Base-by-base conservation (phyloP, 2,329 filamentous ascomycete genomes). In the Cladosporium colombiae region DNA sequence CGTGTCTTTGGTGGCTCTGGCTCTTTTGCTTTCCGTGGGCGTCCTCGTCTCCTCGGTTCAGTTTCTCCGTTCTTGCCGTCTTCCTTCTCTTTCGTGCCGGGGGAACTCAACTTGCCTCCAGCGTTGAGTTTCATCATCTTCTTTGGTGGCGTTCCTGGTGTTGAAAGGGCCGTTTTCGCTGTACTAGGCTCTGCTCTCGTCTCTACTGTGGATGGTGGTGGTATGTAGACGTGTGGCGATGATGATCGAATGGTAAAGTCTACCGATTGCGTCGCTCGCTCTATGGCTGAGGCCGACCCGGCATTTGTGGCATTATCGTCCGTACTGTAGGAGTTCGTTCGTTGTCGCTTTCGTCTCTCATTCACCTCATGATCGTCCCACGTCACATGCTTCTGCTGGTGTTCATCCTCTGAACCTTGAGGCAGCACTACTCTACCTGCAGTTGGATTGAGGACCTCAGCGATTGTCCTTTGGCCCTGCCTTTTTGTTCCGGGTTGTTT, bases 91-190 rank as follows among this genome's bases (percentile, higher is more conserved):
- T 68, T 52, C 63, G 53, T 40, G 33, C 75, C 76, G 3, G 81
- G 81, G 3, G 78, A 80, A 62, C 80, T 75, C n/a, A 83, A 78
- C 64, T 76, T 82, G n/a, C 82, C 81, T 31, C 75, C 78, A 27
- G 78, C 79, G 59, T 76, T 81, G 44, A 83, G 68, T 64, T 77
- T 77, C 59, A 82, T 65, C 55, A 77, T 70, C 65, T 76, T 78
- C 67, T 73, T 77, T 1, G 76, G 75, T 7, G 74, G 74, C 8
- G 72, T 73, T 55, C 62, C 67, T 8, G 68, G 57, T 1, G 10
- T 13, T 35, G 11, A 14, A n/a, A 46, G 10, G 27, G 66, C 21
- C 65, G 69, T 14, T 67, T 70, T 29, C 46, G 61, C 63, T 31
- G 50, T 25, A n/a, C 11, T n/a, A 1, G 21, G 21, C 21, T 62